Conservation (phyloP, 2,329 filamentous ascomycete species). For the Xylaria sp. region DNA sequence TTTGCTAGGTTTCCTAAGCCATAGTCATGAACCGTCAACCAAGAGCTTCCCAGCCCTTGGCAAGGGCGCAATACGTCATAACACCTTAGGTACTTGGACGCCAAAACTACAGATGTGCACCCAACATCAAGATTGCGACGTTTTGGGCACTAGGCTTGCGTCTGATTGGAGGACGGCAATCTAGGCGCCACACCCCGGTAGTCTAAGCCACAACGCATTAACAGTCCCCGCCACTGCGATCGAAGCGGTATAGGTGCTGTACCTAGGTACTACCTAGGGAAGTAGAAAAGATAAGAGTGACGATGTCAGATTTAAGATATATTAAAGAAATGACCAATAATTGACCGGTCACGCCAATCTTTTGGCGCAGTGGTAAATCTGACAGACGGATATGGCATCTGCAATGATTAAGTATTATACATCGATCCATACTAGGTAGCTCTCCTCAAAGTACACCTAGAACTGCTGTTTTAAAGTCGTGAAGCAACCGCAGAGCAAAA, state of each 20-base stretch:
- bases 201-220: conserved; percentile 4
- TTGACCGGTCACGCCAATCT: no score
- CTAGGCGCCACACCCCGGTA: neutral
- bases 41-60: neutral
- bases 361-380: no score
- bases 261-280: no score
- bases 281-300: no score
- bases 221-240: no score
- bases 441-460: no score
- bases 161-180: neutral
- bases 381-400: no score
- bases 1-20: conserved; percentile 1
- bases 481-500: neutral
- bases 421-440: no score
- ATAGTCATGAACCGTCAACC: conserved; percentile 1
- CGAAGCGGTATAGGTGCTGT: no score
- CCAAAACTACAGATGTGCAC: neutral
- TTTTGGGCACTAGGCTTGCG: neutral
- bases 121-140: neutral
- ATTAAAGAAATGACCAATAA: no score
- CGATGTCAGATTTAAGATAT: no score
- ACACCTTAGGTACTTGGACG: neutral
- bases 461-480: neutral
- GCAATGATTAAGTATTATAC: no score
- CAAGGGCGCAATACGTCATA: conserved; percentile 17